A percentile compares a stretch with the other conserved stretches of the same genome.
Evolutionary conservation across 371 early-diverging fungal species (phyloP).

Genomic region (Syncephalastrum racemosum): DNA sequence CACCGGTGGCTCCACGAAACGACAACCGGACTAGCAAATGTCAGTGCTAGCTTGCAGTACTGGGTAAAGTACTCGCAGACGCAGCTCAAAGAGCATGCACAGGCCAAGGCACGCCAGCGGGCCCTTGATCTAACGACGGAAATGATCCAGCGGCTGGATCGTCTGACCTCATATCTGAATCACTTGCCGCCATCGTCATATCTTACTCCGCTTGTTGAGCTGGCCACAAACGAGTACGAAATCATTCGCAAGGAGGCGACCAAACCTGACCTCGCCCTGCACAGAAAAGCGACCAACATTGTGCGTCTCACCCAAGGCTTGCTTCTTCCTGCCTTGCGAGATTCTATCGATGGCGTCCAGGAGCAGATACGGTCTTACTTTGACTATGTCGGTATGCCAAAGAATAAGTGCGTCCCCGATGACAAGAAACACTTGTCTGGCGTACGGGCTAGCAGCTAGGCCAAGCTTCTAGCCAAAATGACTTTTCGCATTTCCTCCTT

Average conservation of each 20-base stretch:
- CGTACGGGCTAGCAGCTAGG: too few relatives aligned
- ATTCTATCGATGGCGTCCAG: constrained; percentile 45
- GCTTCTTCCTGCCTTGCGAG: constrained; percentile 48
- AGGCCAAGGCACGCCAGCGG: constrained; percentile 25
- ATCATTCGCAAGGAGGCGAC: constrained; percentile 44
- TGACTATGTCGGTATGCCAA: constrained; percentile 21
- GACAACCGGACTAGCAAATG: constrained; percentile 17
- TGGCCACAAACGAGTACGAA: constrained; percentile 50
- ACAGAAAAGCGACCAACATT: constrained; percentile 57
- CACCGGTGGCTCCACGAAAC: constrained; percentile 29
- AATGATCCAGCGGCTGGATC: constrained; percentile 28
- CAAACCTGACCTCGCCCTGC: constrained; percentile 43
- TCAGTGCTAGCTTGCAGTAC: constrained; percentile 21
- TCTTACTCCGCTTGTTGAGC: constrained; percentile 45
- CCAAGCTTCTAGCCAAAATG: too few relatives aligned
- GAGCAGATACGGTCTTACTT: constrained; percentile 37
- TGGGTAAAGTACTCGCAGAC: constrained; percentile 10
- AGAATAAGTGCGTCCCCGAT: constrained; percentile 22
- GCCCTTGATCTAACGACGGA: constrained; percentile 32
- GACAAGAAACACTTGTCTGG: constrained; percentile 6
- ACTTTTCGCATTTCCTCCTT: too few relatives aligned
- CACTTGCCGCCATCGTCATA: constrained; percentile 23
- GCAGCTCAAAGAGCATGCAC: constrained; percentile 31
- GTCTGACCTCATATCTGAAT: constrained; percentile 6
- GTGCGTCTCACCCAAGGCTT: constrained; percentile 47